phyloP scores from a whole-genome alignment of 176 grass and related monocot species.

The Metroxylon sagu region DNA sequence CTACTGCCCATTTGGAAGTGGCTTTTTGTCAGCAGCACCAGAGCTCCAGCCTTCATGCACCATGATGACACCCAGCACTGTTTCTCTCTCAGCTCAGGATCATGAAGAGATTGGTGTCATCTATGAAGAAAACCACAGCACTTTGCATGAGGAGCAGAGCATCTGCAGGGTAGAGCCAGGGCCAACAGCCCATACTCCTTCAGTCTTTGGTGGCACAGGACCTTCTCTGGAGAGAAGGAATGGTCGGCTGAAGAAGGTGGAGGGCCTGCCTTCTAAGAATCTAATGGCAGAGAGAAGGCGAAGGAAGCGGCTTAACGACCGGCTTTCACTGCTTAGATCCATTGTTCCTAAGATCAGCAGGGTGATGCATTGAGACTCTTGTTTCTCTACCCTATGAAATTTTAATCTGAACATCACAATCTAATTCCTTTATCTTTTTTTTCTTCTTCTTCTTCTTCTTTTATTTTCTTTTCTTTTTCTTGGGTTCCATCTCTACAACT shows the following conservation, averaged over 20 bases:
- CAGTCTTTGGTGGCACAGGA: conserved; percentile 28
- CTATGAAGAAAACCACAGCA: no score
- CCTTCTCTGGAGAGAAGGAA: conserved; percentile 14
- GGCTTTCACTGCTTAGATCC: conserved; percentile 87
- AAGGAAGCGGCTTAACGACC: conserved; percentile 75
- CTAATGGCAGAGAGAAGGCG: conserved; percentile 73
- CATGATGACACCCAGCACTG: no score
- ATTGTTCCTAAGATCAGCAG: conserved; percentile 83
- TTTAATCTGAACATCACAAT: no score
- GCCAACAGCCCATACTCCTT: conserved; percentile 1
- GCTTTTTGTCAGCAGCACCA: background rate
- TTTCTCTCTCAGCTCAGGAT: no score
- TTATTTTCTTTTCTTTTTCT: background rate
- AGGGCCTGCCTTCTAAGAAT: conserved; percentile 56
- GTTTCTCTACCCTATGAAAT: no score
- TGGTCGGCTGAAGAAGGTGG: conserved; percentile 14
- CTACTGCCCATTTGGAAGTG: conserved; percentile 43
- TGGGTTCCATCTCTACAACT: background rate
- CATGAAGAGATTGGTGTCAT: no score
- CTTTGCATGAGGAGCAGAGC: background rate
- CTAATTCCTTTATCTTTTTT: background rate
- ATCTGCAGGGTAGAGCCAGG: background rate
- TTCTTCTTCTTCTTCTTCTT: no score
- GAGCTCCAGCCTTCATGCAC: conserved; percentile 3
- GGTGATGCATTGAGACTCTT: conserved; percentile 13